These are phyloP conservation scores for Aristolochia fimbriata DNA, from an alignment of 164 flowering plant species.

Conservation along the genomic window DNA sequence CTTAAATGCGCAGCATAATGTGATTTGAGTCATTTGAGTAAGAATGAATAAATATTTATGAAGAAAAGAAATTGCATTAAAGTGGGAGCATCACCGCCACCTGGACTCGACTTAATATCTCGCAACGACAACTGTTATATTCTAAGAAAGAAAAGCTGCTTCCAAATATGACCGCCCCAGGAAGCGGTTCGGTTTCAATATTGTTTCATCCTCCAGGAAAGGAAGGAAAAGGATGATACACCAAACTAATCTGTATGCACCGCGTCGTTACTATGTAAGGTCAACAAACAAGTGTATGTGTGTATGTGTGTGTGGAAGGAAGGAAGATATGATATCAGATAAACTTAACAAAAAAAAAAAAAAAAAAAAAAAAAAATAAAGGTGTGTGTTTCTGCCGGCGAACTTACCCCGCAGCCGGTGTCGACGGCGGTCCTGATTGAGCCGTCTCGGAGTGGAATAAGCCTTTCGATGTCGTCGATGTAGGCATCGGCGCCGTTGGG, in stretches of 20 bases:
- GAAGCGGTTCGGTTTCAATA: too few species aligned
- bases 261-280: too few species aligned
- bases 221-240: too few species aligned
- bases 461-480: conserved; percentile 66
- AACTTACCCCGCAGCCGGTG: conserved; percentile 96
- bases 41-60: neutral
- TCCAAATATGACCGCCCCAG: too few species aligned
- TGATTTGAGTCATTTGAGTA: neutral
- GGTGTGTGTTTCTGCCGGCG: neutral
- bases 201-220: too few species aligned
- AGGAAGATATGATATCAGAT: neutral
- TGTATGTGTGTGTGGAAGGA: too few species aligned
- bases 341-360: neutral
- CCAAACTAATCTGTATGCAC: too few species aligned
- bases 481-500: conserved; percentile 83
- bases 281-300: too few species aligned
- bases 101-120: too few species aligned
- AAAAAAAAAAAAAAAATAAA: neutral
- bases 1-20: neutral
- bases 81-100: too few species aligned
- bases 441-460: conserved; percentile 69
- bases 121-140: too few species aligned
- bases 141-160: too few species aligned
- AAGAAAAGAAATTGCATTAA: neutral
- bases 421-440: conserved; percentile 89